phyloP scores from a whole-genome alignment of 148 eudicot species.

The Cornus florida region DNA sequence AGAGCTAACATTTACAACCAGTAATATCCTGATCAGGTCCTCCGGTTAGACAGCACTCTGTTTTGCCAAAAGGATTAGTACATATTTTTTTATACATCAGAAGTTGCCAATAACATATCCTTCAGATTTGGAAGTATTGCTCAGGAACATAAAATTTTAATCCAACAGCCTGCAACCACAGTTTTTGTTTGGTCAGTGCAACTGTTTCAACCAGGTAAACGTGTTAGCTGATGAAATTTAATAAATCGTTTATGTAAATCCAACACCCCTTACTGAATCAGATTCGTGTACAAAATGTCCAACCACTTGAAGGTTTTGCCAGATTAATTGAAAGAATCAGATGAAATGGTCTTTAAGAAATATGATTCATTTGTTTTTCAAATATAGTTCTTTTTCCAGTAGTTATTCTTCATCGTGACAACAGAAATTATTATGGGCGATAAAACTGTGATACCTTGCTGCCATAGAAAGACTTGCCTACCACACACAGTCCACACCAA shows the following conservation, averaged over 20 bases:
- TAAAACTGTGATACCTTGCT: not conserved
- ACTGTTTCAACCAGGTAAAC: not conserved
- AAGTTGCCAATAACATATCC: not conserved
- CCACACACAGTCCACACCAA: not conserved
- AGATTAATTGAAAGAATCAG: not conserved
- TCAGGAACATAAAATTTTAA: constrained; percentile 76
- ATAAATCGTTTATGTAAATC: not conserved
- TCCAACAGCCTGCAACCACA: constrained; percentile 61
- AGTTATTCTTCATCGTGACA: not conserved
- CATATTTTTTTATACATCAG: not conserved
- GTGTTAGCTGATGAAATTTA: not conserved
- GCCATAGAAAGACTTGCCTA: not conserved
- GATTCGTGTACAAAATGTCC: not conserved
- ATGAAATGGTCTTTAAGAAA: not conserved
- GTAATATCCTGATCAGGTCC: not conserved
- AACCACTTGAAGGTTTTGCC: not conserved
- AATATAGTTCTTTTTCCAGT: not conserved
- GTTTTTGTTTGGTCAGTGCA: not conserved
- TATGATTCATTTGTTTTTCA: not conserved
- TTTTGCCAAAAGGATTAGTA: not conserved
- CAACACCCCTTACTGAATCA: not conserved
- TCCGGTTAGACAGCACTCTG: not conserved
- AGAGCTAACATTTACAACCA: not conserved
- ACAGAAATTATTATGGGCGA: no score
- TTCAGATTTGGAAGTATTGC: constrained; percentile 44